These are phyloP conservation scores for Alternaria longipes DNA, from an alignment of 2,329 filamentous ascomycete species.

Conservation along the genomic window DNA sequence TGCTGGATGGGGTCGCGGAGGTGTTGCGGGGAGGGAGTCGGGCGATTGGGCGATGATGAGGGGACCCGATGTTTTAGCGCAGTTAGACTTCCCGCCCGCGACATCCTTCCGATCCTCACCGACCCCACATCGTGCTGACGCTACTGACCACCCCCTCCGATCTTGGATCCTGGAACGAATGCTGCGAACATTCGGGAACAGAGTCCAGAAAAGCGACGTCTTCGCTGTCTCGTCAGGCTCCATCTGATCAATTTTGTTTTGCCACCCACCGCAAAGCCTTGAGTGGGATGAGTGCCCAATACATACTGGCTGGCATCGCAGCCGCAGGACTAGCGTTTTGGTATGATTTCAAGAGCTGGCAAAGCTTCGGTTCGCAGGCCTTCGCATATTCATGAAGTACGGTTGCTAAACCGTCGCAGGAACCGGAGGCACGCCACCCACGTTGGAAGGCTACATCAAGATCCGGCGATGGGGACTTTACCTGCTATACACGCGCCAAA, in stretches of 20 bases:
- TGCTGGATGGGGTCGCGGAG: neutral
- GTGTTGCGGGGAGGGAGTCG: constrained; percentile 16
- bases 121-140: constrained; percentile 7
- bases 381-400: rapidly evolving
- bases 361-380: constrained; percentile 24
- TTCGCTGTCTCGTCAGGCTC: neutral
- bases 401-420: constrained; percentile 27
- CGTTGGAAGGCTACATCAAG: constrained; percentile 40
- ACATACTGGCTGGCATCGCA: constrained; percentile 22
- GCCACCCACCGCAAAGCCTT: neutral
- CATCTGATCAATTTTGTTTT: neutral
- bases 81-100: neutral
- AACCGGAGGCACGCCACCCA: constrained; percentile 45
- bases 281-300: constrained; percentile 11
- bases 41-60: constrained; percentile 16
- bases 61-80: constrained; percentile 19
- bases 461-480: constrained; percentile 43
- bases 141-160: neutral
- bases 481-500: constrained; percentile 34
- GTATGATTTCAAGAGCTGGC: constrained; percentile 39
- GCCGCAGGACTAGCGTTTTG: constrained; percentile 27
- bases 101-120: neutral
- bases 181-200: neutral
- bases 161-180: neutral
- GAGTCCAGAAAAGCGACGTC: neutral